These are phyloP conservation scores for Cystobasidium pallidum DNA, from an alignment of 1,284 basidiomycete species.

Conservation along the genomic window DNA sequence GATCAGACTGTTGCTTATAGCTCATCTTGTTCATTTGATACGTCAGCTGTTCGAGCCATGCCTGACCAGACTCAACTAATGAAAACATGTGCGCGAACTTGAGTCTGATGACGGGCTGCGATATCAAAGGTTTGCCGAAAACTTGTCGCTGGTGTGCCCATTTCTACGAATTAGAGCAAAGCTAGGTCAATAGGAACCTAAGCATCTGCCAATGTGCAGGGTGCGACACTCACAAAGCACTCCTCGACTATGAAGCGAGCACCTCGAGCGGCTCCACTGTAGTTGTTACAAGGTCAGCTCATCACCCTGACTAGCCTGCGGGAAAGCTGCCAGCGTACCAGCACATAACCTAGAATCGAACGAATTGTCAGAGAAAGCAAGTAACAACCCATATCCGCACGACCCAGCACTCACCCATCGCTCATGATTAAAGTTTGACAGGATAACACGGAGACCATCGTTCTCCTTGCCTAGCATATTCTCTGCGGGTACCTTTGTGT, in stretches of 20 bases:
- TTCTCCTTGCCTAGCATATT: constrained; percentile 58
- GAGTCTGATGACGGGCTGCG: constrained; percentile 57
- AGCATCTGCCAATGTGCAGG: constrained; percentile 6
- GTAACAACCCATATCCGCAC: background rate
- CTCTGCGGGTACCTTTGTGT: constrained; percentile 57
- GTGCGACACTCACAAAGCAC: constrained; percentile 51
- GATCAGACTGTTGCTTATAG: constrained; percentile 51
- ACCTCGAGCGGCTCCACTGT: constrained; percentile 55
- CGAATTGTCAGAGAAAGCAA: background rate
- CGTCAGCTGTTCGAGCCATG: constrained; percentile 50
- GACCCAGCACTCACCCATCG: constrained; percentile 54
- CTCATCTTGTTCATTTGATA: constrained; percentile 53
- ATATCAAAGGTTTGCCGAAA: constrained; percentile 55
- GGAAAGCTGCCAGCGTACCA: too few species aligned
- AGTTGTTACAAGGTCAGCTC: background rate
- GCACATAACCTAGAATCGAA: constrained; percentile 8
- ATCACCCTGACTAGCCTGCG: too few species aligned
- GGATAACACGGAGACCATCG: constrained; percentile 57
- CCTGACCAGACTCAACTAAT: constrained; percentile 51
- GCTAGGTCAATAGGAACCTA: background rate
- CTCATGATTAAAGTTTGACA: constrained; percentile 47
- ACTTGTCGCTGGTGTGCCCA: constrained; percentile 52
- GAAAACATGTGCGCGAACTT: constrained; percentile 56
- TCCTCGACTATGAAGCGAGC: constrained; percentile 46
- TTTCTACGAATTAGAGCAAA: constrained; percentile 14